A percentile compares a stretch with the other conserved stretches of the same genome.
These are phyloP conservation scores for Brassica juncea DNA, from an alignment of 345 rosid genomes.

Conservation along the genomic window DNA sequence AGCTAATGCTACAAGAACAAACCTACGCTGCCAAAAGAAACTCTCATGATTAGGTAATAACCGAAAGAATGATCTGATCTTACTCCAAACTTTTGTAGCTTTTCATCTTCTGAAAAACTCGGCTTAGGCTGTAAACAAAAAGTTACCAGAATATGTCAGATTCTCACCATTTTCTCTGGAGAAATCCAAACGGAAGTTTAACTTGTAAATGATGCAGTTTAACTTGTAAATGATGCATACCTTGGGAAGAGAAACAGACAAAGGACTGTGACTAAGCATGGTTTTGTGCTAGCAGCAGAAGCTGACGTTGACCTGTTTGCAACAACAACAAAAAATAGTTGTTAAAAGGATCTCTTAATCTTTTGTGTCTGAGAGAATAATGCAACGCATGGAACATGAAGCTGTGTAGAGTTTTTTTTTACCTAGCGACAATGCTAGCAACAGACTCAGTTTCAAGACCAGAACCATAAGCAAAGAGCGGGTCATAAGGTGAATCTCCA, in stretches of 20 bases:
- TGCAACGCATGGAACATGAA: neutral
- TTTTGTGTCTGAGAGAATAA: neutral
- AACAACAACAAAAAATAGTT: neutral
- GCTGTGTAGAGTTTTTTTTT: neutral
- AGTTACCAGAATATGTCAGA: neutral
- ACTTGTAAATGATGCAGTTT: too few relatives aligned
- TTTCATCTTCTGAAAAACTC: neutral
- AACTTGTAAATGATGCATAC: neutral
- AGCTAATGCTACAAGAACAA: constrained; percentile 22
- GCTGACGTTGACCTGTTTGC: constrained; percentile 54
- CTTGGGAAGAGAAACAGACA: constrained; percentile 44
- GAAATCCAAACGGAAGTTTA: neutral
- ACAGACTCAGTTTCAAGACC: constrained; percentile 78
- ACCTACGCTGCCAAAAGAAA: constrained; percentile 14
- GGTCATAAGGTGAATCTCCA: constrained; percentile 76
- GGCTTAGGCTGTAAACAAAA: neutral
- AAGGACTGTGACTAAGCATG: constrained; percentile 37
- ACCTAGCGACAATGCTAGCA: constrained; percentile 64
- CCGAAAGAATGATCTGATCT: neutral
- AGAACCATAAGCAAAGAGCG: constrained; percentile 76
- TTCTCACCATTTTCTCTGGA: neutral
- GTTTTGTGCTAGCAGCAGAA: constrained; percentile 40
- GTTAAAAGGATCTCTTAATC: neutral
- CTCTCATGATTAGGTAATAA: constrained; percentile 1
- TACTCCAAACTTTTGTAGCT: neutral